Conservation (phyloP, 164 flowering plant genomes). For the Berberis thunbergii region DNA sequence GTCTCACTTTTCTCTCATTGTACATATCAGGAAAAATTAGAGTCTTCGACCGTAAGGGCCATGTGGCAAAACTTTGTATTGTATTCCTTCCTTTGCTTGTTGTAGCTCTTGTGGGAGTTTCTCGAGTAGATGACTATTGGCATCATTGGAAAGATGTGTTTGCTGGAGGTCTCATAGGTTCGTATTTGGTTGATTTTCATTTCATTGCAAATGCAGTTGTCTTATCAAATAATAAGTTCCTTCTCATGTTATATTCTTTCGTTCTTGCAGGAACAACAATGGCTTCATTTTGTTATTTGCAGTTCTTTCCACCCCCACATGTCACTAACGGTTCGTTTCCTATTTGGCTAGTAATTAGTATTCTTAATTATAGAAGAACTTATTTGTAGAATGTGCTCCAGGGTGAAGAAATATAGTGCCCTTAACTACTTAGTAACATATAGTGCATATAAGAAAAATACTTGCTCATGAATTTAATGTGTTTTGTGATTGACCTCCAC, state of each 20-base stretch:
- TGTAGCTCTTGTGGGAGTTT: slow-evolving; percentile 10
- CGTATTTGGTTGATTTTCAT: not conserved
- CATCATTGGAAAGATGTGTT: not conserved
- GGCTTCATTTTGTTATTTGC: slow-evolving; percentile 7
- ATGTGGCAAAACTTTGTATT: slow-evolving; percentile 9
- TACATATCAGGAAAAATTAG: slow-evolving; percentile 9
- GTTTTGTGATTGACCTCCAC: too few relatives aligned
- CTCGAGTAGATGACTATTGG: slow-evolving; percentile 12
- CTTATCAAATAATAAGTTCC: too few relatives aligned
- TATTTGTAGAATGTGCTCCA: too few relatives aligned
- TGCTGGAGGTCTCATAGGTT: slow-evolving; percentile 12
- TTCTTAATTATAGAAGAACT: too few relatives aligned
- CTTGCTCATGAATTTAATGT: too few relatives aligned
- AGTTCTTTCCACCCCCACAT: slow-evolving; percentile 15
- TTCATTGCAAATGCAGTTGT: not conserved
- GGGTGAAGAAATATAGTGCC: too few relatives aligned
- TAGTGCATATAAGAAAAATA: too few relatives aligned
- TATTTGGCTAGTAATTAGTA: not conserved
- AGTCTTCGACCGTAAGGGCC: slow-evolving; percentile 9
- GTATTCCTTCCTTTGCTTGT: slow-evolving; percentile 9
- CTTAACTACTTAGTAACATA: too few relatives aligned
- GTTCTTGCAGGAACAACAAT: slow-evolving; percentile 32
- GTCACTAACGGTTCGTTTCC: slow-evolving; percentile 34
- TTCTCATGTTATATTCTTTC: not conserved
- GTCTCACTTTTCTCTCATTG: slow-evolving; percentile 9